These are phyloP conservation scores for Naganishia liquefaciens DNA, from an alignment of 1,284 basidiomycete species.

Conservation along the genomic window DNA sequence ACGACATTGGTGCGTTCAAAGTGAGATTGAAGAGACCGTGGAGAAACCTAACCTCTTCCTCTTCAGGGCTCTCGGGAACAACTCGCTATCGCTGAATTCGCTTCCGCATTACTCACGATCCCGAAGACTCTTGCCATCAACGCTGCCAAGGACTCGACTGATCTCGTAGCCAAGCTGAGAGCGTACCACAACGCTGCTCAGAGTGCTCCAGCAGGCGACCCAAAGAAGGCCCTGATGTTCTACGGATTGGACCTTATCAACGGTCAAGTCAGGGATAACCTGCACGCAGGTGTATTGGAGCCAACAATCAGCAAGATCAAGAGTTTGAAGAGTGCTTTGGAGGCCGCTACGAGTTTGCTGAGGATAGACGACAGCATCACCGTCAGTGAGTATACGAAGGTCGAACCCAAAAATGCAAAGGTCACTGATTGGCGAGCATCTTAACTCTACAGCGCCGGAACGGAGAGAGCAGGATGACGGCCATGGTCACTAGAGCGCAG, in stretches of 20 bases:
- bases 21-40: not conserved
- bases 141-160: conserved; percentile 97
- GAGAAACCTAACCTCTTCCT: not conserved
- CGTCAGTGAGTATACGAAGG: conserved; percentile 37
- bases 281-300: conserved; percentile 89
- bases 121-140: conserved; percentile 97
- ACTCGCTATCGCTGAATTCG: conserved; percentile 97
- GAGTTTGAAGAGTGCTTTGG: conserved; percentile 93
- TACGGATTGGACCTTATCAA: conserved; percentile 95
- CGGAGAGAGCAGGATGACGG: conserved; percentile 69
- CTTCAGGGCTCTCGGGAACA: conserved; percentile 92
- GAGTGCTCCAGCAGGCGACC: conserved; percentile 82
- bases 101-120: conserved; percentile 86
- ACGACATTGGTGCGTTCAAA: conserved; percentile 75
- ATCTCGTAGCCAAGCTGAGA: conserved; percentile 93
- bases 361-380: conserved; percentile 80
- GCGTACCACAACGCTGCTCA: conserved; percentile 98
- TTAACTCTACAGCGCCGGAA: conserved; percentile 57
- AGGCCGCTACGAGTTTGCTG: conserved; percentile 91
- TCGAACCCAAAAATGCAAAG: conserved; percentile 35
- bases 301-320: conserved; percentile 97
- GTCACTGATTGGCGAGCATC: conserved; percentile 30
- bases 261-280: conserved; percentile 93
- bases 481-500: conserved; percentile 58
- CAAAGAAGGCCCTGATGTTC: conserved; percentile 90